Evolutionary conservation across 768 basidiomycete species (phyloP), one percentile per base, ranked within the genome.

Genomic region (Kwoniella europaea): DNA sequence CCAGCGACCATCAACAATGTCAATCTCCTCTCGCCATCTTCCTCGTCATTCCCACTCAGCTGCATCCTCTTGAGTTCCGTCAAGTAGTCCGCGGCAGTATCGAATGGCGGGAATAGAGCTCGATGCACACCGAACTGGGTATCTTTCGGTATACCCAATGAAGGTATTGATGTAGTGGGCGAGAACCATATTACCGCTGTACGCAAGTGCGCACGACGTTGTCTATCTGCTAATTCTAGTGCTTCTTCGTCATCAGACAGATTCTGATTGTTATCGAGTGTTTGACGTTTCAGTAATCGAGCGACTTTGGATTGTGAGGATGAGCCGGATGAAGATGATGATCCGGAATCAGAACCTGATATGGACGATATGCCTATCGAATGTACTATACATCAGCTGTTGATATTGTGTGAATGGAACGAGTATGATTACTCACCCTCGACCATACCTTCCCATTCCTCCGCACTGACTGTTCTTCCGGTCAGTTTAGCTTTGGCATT

Each of bases 1-100:
- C 97, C 95, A 0, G 97, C 97, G 52, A 91, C 89, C 94, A 98
- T 97, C 77, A 99, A 91, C 87, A 98, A 84, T 0, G 94, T 92
- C 92, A 95, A 96, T 69, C 88, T 91, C 50, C 94, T 72, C 60
- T 83, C 82, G 27, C 64, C 69, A 18, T 76, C 64, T 20, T 74
- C 73, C 13, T 73, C 77, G 2, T 72, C 74, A n/a, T 61, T 50
- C 10, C 58, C 67, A n/a, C 52, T 60, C 67, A 80, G 60, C 63
- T 84, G 84, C 71, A 84, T 79, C 42, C 67, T 74, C 61, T 64
- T 74, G 57, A 76, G 74, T 20, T 77, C 79, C 2, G 73, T 74
- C 2, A 84, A 76, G 60, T 82, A 83, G 22, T 78, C 77, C 13
- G 63, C 59, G 5, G 79, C 82, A 20, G 61, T 78, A 64, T 66